A percentile compares a stretch with the other conserved stretches of the same genome.
These are phyloP conservation scores for Porphyra umbilicalis DNA, from an alignment of 31 red algal species.

Conservation along the genomic window DNA sequence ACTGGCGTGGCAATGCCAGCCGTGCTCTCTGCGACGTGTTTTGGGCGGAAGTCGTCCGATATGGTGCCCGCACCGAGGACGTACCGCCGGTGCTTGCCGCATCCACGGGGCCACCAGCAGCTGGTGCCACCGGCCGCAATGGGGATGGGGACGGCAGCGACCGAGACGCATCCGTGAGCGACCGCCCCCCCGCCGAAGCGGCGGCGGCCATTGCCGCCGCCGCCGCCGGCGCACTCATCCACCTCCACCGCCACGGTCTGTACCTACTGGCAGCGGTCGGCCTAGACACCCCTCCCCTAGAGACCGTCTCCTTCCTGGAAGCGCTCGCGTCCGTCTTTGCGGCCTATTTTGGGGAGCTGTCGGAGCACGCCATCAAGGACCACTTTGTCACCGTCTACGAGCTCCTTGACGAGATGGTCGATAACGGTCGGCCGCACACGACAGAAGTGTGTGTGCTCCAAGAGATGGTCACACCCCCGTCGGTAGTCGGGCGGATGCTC, in stretches of 20 bases:
- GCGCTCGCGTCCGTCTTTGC: slow-evolving; percentile 48
- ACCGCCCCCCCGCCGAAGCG: slow-evolving; percentile 28
- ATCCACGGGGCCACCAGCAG: not conserved
- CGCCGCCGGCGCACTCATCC: slow-evolving; percentile 53
- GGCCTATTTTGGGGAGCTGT: slow-evolving; percentile 83
- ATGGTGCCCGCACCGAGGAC: not conserved
- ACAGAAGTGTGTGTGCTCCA: slow-evolving; percentile 76
- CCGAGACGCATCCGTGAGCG: not conserved
- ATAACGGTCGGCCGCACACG: slow-evolving; percentile 80
- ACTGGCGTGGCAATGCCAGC: slow-evolving; percentile 60
- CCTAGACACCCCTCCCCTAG: slow-evolving; percentile 47
- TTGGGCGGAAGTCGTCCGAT: slow-evolving; percentile 30
- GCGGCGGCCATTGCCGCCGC: slow-evolving; percentile 29
- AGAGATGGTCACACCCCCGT: slow-evolving; percentile 82
- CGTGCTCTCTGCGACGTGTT: slow-evolving; percentile 38
- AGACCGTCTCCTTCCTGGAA: slow-evolving; percentile 67
- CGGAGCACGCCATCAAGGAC: slow-evolving; percentile 91
- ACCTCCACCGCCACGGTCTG: slow-evolving; percentile 64
- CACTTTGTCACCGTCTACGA: slow-evolving; percentile 99
- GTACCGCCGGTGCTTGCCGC: not conserved
- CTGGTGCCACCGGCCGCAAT: not conserved
- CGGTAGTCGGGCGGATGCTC: slow-evolving; percentile 57
- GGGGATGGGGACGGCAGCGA: not conserved
- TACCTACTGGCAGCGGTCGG: slow-evolving; percentile 67
- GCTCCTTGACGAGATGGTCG: slow-evolving; percentile 96